These are phyloP conservation scores for Lasiodiplodia sp. DNA, from an alignment of 2,329 filamentous ascomycete genomes.

Conservation along the genomic window DNA sequence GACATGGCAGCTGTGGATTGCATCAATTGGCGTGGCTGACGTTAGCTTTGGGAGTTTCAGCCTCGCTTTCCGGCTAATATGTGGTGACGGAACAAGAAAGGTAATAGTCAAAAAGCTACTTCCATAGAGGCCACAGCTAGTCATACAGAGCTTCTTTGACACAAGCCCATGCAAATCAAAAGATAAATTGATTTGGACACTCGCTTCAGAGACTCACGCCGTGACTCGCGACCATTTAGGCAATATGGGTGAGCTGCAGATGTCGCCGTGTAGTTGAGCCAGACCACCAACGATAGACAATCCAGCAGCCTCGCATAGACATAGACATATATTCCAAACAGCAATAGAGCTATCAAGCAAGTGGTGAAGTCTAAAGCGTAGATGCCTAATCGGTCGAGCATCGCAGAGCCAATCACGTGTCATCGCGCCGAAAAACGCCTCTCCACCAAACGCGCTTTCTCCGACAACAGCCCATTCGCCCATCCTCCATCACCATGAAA, in stretches of 20 bases:
- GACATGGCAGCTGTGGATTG: slow-evolving; percentile 1
- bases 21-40: neutral
- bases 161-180: slow-evolving; percentile 12
- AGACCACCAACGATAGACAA: neutral
- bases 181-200: neutral
- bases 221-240: slow-evolving; percentile 7
- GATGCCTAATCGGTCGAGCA: neutral
- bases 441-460: neutral
- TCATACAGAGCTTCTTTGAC: neutral
- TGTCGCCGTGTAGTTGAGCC: neutral
- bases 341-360: neutral
- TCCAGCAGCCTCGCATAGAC: neutral
- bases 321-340: neutral
- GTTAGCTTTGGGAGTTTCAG: slow-evolving; percentile 3
- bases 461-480: neutral
- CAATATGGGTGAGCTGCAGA: neutral
- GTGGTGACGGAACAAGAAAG: neutral
- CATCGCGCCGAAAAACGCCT: neutral
- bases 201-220: neutral
- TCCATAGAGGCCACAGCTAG: neutral
- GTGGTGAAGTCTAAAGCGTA: neutral
- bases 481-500: slow-evolving; percentile 19
- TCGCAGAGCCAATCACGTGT: slow-evolving; percentile 5
- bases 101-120: neutral
- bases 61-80: neutral